Evolutionary conservation across 768 basidiomycete genomes (phyloP), one percentile per base, ranked within the genome.

Genomic region (Rhizopogon sp.): DNA sequence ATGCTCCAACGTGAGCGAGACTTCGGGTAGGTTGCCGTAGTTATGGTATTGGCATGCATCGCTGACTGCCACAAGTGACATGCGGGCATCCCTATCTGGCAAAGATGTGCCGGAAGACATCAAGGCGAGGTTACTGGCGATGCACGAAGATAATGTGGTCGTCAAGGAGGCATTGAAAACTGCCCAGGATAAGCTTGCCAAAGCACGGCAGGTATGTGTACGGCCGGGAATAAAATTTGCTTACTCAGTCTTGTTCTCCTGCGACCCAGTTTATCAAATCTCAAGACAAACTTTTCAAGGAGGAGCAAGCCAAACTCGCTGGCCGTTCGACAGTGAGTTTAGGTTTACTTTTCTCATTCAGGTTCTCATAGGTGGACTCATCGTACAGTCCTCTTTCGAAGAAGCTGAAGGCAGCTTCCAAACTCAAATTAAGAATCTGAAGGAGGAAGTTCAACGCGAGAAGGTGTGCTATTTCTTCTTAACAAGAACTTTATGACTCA

Each of bases 251-350:
- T 37, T 14, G 40, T 56, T 39, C 33, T 58, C 29, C 58, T 14
- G 39, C 22, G n/a, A 22, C 54, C 14, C 63, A 95, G 90, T 94
- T 96, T 70, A 93, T 98, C 74, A 93, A 92, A 67, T 79, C 85
- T 33, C 94, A 96, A 68, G 93, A 97, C 72, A 89, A 88, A 59
- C 76, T 93, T 29, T 88, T 94, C 72, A 88, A 88, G 60, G 89
- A 92, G 64, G 86, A 87, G 63, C 84, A 86, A 49, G 82, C 84
- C 5, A 80, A 83, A 50, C 79, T 77, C 60, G 74, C 72, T 31
- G 75, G 73, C 20, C 62, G 71, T 53, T 69, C 70, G 35, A 69
- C 79, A 40, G 85, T 85, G 59, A 58, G 76, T 68, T 40, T 46
- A 57, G 3, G 17, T 22, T 5, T 46, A 40, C 3, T 57, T 47